Percentiles rank a stretch among this genome's conserved stretches.
These are phyloP conservation scores for Xylariaceae sp. DNA, from an alignment of 2,329 filamentous ascomycete genomes.

Conservation along the genomic window DNA sequence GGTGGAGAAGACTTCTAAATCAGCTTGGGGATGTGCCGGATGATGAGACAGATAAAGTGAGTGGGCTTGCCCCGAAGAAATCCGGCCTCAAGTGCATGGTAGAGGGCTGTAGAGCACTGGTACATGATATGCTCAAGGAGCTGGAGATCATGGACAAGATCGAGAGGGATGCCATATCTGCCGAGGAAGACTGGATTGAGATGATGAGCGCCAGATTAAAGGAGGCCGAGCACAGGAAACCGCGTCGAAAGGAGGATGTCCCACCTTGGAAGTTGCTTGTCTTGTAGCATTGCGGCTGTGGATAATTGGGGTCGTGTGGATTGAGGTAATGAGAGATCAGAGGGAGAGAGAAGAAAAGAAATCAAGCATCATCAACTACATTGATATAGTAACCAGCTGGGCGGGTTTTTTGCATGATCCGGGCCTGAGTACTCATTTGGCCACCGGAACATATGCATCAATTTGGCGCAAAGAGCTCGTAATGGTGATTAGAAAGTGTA, in stretches of 20 bases:
- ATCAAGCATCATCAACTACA: no score
- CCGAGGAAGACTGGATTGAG: slow-evolving; percentile 60
- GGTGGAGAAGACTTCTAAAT: slow-evolving; percentile 48
- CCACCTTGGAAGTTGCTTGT: slow-evolving; percentile 30
- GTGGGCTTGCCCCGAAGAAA: background rate
- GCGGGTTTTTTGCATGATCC: no score
- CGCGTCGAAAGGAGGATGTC: slow-evolving; percentile 17
- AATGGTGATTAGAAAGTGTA: background rate
- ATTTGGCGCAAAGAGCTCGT: no score
- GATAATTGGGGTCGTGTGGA: background rate
- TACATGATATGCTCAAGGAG: slow-evolving; percentile 61
- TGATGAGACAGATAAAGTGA: slow-evolving; percentile 6
- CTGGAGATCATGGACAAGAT: slow-evolving; percentile 61
- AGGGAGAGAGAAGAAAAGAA: background rate
- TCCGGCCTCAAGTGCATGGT: slow-evolving; percentile 29
- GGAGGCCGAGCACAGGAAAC: slow-evolving; percentile 31
- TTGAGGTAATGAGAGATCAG: background rate
- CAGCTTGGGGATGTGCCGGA: slow-evolving; percentile 37
- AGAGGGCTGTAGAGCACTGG: slow-evolving; percentile 37
- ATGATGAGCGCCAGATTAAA: slow-evolving; percentile 44
- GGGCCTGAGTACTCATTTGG: no score
- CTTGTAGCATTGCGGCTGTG: slow-evolving; percentile 4
- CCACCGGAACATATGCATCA: no score
- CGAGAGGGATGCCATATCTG: slow-evolving; percentile 53
- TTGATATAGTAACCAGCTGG: no score